Evolutionary conservation across 257 asterid species (phyloP), one percentile per base, ranked within the genome.

Genomic region (Linderniella brevidens): DNA sequence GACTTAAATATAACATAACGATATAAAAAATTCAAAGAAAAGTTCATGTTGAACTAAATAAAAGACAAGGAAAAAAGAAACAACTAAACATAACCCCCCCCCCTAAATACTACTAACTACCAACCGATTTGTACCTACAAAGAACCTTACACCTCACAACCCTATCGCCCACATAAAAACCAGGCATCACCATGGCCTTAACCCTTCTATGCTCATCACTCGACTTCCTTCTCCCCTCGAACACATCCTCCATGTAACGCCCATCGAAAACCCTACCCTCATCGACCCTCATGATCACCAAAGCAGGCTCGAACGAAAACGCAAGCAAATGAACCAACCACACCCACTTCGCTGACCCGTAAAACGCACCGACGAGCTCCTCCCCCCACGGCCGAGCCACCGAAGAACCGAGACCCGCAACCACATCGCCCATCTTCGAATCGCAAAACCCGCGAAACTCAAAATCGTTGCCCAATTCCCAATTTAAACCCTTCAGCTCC

Each of bases 311-410:
- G 49, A 81, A 77, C 8, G 93, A 81, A 49, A 75, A 77, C 0
- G 85, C 85, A 0, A 81, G 77, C 74, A 81, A 62, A 72, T 81
- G 93, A 11, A 81, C 66, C 70, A 81, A 50, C 93, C 93, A 81
- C 17, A 81, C 64, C 66, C 88, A 77, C 62, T 81, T 81, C 17
- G 80, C 93, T 11, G 88, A 58, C 12, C 68, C 80, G 11, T 77
- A 81, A 44, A 81, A 81, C 0, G 75, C 80, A 53, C 72, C 85
- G 15, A 81, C 88, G 18, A 81, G 82, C 61, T 72, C 78, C 67
- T 77, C 93, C 0, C 82, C 74, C 93, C 93, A 81, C 16, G 88
- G 85, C 38, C 78, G 70, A 25, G 3, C 32, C 32, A 6, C 32
- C 13, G 66, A 72, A 88, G 85, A 77, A 11, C 73, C 75, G 6